A percentile compares a stretch with the other conserved stretches of the same genome.
phyloP scores from a whole-genome alignment of 1,284 basidiomycete genomes.

The Rhodotorula sp. region DNA sequence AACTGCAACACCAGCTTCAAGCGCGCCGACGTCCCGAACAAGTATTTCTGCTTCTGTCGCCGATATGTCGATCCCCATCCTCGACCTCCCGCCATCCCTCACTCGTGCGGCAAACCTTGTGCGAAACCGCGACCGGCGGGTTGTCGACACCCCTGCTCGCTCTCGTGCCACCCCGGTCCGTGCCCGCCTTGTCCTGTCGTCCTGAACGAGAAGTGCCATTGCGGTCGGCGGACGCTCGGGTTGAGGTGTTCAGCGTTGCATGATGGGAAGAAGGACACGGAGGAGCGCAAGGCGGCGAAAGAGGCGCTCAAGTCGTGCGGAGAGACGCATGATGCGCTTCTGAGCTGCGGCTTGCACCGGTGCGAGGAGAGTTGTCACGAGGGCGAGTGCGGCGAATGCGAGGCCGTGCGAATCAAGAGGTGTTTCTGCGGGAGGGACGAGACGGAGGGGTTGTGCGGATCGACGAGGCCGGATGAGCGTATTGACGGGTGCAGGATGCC shows the following conservation, averaged over 20 bases:
- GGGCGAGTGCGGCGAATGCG: slow-evolving; percentile 40
- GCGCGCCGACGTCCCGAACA: slow-evolving; percentile 58
- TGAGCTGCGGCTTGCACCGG: slow-evolving; percentile 40
- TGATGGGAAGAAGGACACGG: slow-evolving; percentile 7
- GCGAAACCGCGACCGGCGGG: slow-evolving; percentile 58
- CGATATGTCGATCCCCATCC: slow-evolving; percentile 57
- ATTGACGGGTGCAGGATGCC: slow-evolving; percentile 31
- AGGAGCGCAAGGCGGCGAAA: neutral
- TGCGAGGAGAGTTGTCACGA: slow-evolving; percentile 40
- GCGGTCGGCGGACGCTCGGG: slow-evolving; percentile 10
- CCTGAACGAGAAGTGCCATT: slow-evolving; percentile 24
- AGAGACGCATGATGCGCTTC: slow-evolving; percentile 14
- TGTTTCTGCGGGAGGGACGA: slow-evolving; percentile 42
- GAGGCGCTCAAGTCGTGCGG: slow-evolving; percentile 25
- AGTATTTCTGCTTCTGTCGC: slow-evolving; percentile 84
- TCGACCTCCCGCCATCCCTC: slow-evolving; percentile 63
- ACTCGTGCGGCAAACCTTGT: slow-evolving; percentile 76
- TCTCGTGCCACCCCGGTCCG: slow-evolving; percentile 50
- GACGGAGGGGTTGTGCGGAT: slow-evolving; percentile 30
- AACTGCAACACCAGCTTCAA: slow-evolving; percentile 42
- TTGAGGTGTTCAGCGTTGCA: slow-evolving; percentile 23
- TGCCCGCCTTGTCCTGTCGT: slow-evolving; percentile 39
- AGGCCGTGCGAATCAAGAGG: slow-evolving; percentile 35
- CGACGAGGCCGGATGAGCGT: slow-evolving; percentile 14
- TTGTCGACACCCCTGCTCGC: slow-evolving; percentile 72